Base-by-base conservation (phyloP, 2,329 filamentous ascomycete genomes). In the Geosmithia morbida region DNA sequence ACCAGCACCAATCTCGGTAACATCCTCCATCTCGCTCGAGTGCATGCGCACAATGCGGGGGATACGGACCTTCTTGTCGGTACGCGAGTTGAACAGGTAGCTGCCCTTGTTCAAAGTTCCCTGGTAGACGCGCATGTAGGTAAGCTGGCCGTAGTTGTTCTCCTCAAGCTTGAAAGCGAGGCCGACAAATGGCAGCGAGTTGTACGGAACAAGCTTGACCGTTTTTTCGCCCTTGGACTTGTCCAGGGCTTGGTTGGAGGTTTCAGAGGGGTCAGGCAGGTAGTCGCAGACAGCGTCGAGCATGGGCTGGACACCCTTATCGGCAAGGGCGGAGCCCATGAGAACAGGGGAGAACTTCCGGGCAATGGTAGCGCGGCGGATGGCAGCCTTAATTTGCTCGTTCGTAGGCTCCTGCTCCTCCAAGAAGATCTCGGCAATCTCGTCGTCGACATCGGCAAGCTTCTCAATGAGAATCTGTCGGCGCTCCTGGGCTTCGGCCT, bases 41-140 rank as follows among this genome's bases (percentile, higher is more conserved):
- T 98, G 92, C 92, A 98, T 98, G 52, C 92, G 87, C 52, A 98
- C 92, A 58, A 98, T 97, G 60, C 90, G 85, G 18, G 92, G 92
- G 49, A 98, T 83, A 67, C 94, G 89, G 61, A 98, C 84, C 72
- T 90, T 96, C 75, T 96, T 95, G 65, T 90, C 85, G 53, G 80
- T 94, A 56, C 89, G 82, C 8, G 89, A 89, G 66, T 97, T 98
- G 77, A 83, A 95, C 48, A 98, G 81, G 61, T 89, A 87, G 60
- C 83, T 77, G 45, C 89, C 87, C 74, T 95, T 97, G 63, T 74
- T 83, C 50, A 98, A 71, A 19, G 82, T 82, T 55, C 92, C 92
- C 67, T 98, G 92, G 70, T 98, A 98, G 49, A 98, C 92, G 56
- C 92, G 87, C 53, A 98, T 94, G 64, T 98, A 98, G 48, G 92